Percentiles rank a stretch among this genome's conserved stretches.
Conservation (phyloP, 2,329 filamentous ascomycete species). For the Neonectria coccinea region DNA sequence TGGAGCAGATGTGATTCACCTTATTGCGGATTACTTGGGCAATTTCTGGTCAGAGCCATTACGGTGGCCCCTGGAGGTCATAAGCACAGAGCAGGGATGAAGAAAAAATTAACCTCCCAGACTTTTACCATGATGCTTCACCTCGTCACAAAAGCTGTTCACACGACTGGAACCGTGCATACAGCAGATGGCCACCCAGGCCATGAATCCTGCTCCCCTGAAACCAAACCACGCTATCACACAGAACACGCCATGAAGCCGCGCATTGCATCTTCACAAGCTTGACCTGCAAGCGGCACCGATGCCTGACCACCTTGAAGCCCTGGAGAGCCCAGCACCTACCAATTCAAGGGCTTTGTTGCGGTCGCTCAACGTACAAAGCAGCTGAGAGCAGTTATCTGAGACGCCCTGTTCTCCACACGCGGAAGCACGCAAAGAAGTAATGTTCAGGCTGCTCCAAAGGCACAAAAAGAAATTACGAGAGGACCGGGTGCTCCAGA, state of each 20-base stretch:
- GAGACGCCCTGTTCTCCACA: not conserved
- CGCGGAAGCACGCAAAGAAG: not conserved
- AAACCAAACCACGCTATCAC: not conserved
- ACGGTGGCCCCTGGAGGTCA: conserved; percentile 50
- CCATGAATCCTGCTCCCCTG: not conserved
- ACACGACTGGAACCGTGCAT: not conserved
- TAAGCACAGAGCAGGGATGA: conserved; percentile 45
- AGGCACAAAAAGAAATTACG: not conserved
- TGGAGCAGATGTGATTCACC: conserved; percentile 48
- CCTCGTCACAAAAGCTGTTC: not conserved
- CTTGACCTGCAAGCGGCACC: not conserved
- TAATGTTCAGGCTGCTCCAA: not conserved
- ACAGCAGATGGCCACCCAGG: not conserved
- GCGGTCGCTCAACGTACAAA: not conserved
- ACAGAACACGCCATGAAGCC: not conserved
- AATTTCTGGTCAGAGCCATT: conserved; percentile 50
- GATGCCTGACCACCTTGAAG: not conserved
- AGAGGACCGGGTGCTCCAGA: not conserved
- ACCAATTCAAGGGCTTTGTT: not conserved
- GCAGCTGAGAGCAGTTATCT: not conserved
- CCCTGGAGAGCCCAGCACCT: not conserved
- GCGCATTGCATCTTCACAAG: not conserved
- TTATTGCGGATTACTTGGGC: conserved; percentile 50
- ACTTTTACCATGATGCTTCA: not conserved
- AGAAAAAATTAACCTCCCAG: not conserved